A percentile compares a stretch with the other conserved stretches of the same genome.
phyloP scores from a whole-genome alignment of 2,329 filamentous ascomycete genomes.

The Hansfordia pulvinata region DNA sequence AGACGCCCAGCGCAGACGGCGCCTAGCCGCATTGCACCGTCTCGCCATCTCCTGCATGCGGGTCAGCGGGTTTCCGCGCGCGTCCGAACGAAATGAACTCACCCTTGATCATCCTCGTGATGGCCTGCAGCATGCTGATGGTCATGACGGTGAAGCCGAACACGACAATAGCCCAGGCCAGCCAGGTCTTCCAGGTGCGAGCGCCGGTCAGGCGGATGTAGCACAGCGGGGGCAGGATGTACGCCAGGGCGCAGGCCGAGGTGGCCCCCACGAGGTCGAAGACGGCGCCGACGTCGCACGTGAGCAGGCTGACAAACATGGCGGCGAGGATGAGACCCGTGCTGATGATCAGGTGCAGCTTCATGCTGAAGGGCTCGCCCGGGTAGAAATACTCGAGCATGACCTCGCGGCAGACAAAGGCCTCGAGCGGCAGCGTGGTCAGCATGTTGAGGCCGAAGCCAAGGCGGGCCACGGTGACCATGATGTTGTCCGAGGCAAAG shows the following conservation, averaged over 20 bases:
- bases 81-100: no score
- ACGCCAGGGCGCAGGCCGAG: slow-evolving; percentile 84
- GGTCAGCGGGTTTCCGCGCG: no score
- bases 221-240: slow-evolving; percentile 88
- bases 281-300: slow-evolving; percentile 85
- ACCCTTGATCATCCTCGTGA: slow-evolving; percentile 51
- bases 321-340: slow-evolving; percentile 69
- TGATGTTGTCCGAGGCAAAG: slow-evolving; percentile 76
- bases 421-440: slow-evolving; percentile 88
- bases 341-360: slow-evolving; percentile 76
- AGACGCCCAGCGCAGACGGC: no score
- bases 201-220: slow-evolving; percentile 90
- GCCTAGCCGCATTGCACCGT: no score
- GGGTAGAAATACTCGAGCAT: slow-evolving; percentile 76
- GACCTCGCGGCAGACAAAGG: slow-evolving; percentile 93
- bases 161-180: slow-evolving; percentile 56
- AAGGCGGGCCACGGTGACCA: slow-evolving; percentile 89
- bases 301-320: slow-evolving; percentile 66
- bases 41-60: no score
- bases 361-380: slow-evolving; percentile 62
- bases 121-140: slow-evolving; percentile 63
- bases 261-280: slow-evolving; percentile 96
- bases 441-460: slow-evolving; percentile 99
- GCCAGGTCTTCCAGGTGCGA: slow-evolving; percentile 57
- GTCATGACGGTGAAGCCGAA: slow-evolving; percentile 74